Evolutionary conservation across 164 flowering plant genomes (phyloP).

Genomic region (Aristolochia fimbriata): DNA sequence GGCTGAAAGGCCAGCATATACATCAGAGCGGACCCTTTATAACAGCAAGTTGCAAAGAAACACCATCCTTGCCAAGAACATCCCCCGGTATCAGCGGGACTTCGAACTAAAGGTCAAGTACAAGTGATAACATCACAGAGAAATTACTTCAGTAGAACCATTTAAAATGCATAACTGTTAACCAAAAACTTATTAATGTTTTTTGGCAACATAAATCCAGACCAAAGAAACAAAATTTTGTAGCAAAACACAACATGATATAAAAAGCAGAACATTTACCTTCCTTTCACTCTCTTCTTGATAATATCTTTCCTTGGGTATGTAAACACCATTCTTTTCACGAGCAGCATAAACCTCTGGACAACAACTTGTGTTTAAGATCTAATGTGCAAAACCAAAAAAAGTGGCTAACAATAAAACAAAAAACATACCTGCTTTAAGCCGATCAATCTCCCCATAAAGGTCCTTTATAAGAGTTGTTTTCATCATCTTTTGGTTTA

Average conservation of each 20-base stretch:
- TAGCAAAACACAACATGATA: not conserved
- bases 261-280: slow-evolving; percentile 28
- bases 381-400: not conserved
- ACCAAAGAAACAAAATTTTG: not conserved
- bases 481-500: slow-evolving; percentile 98
- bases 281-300: slow-evolving; percentile 93
- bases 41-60: too few species aligned
- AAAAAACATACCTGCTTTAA: slow-evolving; percentile 60
- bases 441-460: slow-evolving; percentile 94
- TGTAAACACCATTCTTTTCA: slow-evolving; percentile 94
- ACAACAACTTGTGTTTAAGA: not conserved
- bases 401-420: not conserved
- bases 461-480: slow-evolving; percentile 92
- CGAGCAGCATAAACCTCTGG: slow-evolving; percentile 94
- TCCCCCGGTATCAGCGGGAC: too few species aligned
- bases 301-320: slow-evolving; percentile 86
- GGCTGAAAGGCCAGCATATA: too few species aligned
- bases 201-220: not conserved
- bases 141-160: too few species aligned
- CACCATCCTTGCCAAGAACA: too few species aligned
- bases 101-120: too few species aligned
- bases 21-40: too few species aligned
- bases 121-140: too few species aligned
- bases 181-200: not conserved
- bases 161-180: too few species aligned